Evolutionary conservation across 2,329 filamentous ascomycete species (phyloP), one percentile per base, ranked within the genome.

Genomic region (Alternaria longipes): DNA sequence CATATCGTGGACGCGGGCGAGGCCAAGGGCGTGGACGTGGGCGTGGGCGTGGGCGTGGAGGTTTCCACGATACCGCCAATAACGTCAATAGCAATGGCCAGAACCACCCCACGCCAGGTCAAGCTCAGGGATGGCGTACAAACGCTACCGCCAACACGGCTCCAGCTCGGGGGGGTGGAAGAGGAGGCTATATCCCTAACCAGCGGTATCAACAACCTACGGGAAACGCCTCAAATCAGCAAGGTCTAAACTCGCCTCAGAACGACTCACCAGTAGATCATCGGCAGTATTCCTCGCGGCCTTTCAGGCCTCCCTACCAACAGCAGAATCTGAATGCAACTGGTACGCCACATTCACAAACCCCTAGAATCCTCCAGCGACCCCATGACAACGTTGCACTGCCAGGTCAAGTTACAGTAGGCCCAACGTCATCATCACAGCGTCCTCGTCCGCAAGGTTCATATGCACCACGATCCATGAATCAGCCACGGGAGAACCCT

Each of bases 401-500:
- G 52, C 36, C 54, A 55, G 61, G 50, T 22, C 60, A 65, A 45
- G 50, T 44, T 11, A 12, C 38, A 36, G 42, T 12, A 24, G 45
- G 54, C 20, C 54, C 54, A 26, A 26, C 24, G 42, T 28, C 45
- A 42, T 44, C 20, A 20, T 55, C 62, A 38, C 62, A 66, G 26
- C 56, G 66, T n/a, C 42, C 59, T 42, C 68, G 59, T 30, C 55
- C 59, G n/a, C 67, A 68, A 40, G 52, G 22, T 4, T n/a, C 44
- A 38, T 60, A 70, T 45, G 46, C 58, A 54, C 66, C 68, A 24
- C 66, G 61, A 30, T 59, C 66, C 30, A 57, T 60, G 32, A 63
- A 56, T 32, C 65, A 68, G 32, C 64, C 57, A n/a, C 64, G 65
- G 22, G 69, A 76, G 30, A 65, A 73, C 46, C 66, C 68, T n/a